Conservation (phyloP, 2,329 filamentous ascomycete species). For the Aspergillus tamarii region DNA sequence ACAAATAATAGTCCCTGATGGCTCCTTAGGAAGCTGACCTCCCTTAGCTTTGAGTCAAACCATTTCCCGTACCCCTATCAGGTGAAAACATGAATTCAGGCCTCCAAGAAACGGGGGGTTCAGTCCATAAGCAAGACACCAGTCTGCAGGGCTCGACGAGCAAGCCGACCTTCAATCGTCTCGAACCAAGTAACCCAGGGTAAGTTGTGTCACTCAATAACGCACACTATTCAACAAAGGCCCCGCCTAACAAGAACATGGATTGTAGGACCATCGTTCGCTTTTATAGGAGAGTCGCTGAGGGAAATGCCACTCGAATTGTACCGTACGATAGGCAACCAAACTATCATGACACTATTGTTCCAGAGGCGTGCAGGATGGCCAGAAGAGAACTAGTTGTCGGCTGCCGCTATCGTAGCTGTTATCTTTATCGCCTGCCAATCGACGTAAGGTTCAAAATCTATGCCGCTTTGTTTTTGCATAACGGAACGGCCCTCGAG, state of each 20-base stretch:
- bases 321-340: constrained; percentile 9
- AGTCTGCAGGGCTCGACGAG: neutral
- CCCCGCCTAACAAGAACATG: neutral
- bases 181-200: constrained; percentile 17
- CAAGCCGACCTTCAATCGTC: constrained; percentile 4
- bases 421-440: constrained; percentile 20
- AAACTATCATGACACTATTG: constrained; percentile 9
- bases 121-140: neutral
- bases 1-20: neutral
- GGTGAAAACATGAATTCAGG: neutral
- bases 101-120: neutral
- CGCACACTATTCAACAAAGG: neutral
- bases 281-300: constrained; percentile 15
- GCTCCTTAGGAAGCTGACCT: neutral
- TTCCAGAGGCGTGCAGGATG: constrained; percentile 14
- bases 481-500: constrained; percentile 16
- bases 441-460: constrained; percentile 19
- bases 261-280: constrained; percentile 11
- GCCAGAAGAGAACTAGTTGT: constrained; percentile 4
- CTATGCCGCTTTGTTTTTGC: constrained; percentile 16
- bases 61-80: neutral
- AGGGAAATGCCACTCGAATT: constrained; percentile 7
- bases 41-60: neutral
- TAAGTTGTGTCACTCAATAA: neutral
- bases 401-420: constrained; percentile 12